Base-by-base conservation (phyloP, 805 yeast genomes). In the Yamadazyma paraphyllophila region DNA sequence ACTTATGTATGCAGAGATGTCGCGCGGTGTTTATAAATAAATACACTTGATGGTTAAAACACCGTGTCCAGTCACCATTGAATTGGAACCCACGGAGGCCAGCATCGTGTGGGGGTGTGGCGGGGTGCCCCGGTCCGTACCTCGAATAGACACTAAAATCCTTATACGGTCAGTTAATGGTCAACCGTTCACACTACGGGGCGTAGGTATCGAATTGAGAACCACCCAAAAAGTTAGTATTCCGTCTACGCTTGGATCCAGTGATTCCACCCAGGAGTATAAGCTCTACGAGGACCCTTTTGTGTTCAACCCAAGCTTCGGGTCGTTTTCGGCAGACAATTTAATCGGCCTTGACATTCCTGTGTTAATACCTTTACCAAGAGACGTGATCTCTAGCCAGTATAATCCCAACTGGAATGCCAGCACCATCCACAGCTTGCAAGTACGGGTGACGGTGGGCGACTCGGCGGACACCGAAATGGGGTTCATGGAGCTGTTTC, bases 21-120 rank as follows among this genome's bases (percentile, higher is more conserved):
- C 24, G 24, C 24, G 24, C 24, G 24, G 24, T 20, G 24, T 20
- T 20, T 20, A 20, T 20, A 20, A 20, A 20, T 20, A 20, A 20
- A 20, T 20, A 20, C 24, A 20, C 24, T 20, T 6, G 24, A 20
- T 20, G 24, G 24, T 20, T 3, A 20, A 20, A 20, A 20, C 24
- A 29, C 38, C 39, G 32, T 51, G 58, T 17, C 73, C 73, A 6
- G 65, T 68, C 14, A 53, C 60, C 16, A 66, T 62, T 8, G 52
- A 63, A 49, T 54, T 82, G 39, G 77, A 76, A 43, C 78, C 84
- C 2, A 72, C 81, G 32, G 77, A 76, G 39, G 66, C 70, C 25
- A 69, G 80, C n/a, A 64, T 79, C 0, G 79, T 83, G 1, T 65
- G 74, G 41, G 89, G 89, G 2, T 80, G 85, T 61, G 88, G 88